Percentiles rank a stretch among this genome's conserved stretches.
phyloP scores from a whole-genome alignment of 371 early-diverging fungal species.

The Chytridiales sp. region DNA sequence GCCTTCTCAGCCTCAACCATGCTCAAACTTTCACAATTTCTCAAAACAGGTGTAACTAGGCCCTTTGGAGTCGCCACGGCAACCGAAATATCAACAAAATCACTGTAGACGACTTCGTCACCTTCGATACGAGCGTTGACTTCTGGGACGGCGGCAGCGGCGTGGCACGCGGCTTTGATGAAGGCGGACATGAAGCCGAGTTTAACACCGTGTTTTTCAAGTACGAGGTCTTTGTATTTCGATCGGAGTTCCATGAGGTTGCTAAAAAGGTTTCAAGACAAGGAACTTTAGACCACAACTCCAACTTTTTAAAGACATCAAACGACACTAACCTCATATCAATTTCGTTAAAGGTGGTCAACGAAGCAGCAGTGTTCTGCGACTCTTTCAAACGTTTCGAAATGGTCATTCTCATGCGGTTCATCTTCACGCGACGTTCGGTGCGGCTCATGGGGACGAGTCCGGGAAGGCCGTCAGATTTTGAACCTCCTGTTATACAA shows the following conservation, averaged over 20 bases:
- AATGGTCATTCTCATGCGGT: conserved; percentile 93
- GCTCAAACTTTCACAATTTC: conserved; percentile 84
- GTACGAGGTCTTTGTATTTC: conserved; percentile 89
- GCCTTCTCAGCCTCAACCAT: conserved; percentile 89
- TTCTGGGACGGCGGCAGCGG: conserved; percentile 84
- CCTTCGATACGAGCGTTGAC: conserved; percentile 92
- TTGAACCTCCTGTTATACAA: not conserved
- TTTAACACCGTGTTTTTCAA: conserved; percentile 93
- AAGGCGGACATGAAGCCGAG: conserved; percentile 98
- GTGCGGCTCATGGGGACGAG: conserved; percentile 29
- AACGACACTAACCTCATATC: conserved; percentile 74
- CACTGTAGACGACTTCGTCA: conserved; percentile 84
- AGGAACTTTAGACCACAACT: not conserved
- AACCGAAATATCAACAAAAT: conserved; percentile 92
- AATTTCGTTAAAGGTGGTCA: conserved; percentile 98
- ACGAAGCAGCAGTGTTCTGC: conserved; percentile 92
- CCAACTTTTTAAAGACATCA: not conserved
- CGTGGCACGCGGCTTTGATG: conserved; percentile 83
- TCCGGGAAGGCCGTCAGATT: conserved; percentile 12
- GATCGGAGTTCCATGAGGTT: conserved; percentile 84
- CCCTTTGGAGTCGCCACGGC: conserved; percentile 99
- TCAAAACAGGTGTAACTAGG: conserved; percentile 93
- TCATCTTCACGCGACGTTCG: conserved; percentile 77
- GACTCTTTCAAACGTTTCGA: conserved; percentile 94
- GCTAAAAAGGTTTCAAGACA: conserved; percentile 22